Evolutionary conservation across 306 rosid species (phyloP).

Genomic region (Biancaea sappan): DNA sequence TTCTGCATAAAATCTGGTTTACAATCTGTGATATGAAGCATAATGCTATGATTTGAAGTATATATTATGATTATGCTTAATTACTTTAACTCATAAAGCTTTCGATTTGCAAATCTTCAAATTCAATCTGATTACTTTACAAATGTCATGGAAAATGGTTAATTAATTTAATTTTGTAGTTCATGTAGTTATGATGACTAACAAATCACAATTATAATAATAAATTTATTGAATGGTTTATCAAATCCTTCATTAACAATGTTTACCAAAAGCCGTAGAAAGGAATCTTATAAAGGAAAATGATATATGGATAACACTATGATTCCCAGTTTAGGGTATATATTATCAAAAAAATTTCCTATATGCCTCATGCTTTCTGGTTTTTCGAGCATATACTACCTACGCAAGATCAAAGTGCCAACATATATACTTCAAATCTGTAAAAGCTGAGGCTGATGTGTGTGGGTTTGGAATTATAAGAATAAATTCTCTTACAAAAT

Average conservation of each 20-base stretch:
- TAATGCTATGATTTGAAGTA: no score
- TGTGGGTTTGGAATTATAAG: no score
- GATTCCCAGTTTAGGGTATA: no score
- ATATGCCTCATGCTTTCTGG: slow-evolving; percentile 25
- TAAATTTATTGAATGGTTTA: no score
- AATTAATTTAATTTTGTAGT: neutral
- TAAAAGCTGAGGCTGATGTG: no score
- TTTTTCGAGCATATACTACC: neutral
- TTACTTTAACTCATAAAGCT: slow-evolving; percentile 30
- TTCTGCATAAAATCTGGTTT: no score
- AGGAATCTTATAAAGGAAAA: neutral
- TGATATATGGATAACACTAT: slow-evolving; percentile 2
- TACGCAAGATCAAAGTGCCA: no score
- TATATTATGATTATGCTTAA: slow-evolving; percentile 48
- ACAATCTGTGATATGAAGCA: no score
- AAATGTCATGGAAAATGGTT: neutral
- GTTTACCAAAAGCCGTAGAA: neutral
- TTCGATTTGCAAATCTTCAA: slow-evolving; percentile 40
- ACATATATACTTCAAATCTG: no score
- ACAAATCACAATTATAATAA: no score
- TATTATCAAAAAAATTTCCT: slow-evolving; percentile 28
- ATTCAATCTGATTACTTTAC: neutral
- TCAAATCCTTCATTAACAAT: slow-evolving; percentile 36
- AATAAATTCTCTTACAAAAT: no score
- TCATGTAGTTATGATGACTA: neutral